Conservation (phyloP, 163 green algal genomes). For the Scenedesmus sp. region DNA sequence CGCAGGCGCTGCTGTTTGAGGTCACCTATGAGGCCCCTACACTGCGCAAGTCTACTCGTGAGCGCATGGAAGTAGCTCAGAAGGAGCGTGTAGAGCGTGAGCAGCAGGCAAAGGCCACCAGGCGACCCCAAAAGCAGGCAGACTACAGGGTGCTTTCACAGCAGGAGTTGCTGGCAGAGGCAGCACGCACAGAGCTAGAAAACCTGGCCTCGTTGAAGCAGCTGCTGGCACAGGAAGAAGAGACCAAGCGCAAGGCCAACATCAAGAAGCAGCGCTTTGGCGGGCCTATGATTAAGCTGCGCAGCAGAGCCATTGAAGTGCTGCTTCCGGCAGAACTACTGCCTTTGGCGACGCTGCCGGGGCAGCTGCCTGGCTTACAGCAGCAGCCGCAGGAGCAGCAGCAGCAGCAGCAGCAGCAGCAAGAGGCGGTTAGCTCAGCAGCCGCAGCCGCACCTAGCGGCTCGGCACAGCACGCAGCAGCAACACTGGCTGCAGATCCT, state of each 20-base stretch:
- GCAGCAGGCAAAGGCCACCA: slow-evolving; percentile 18
- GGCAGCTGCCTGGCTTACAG: neutral
- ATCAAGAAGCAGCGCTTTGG: slow-evolving; percentile 76
- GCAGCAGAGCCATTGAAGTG: slow-evolving; percentile 47
- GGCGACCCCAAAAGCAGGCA: slow-evolving; percentile 16
- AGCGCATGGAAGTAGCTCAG: slow-evolving; percentile 74
- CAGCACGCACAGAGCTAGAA: slow-evolving; percentile 88
- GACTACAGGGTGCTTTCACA: slow-evolving; percentile 71
- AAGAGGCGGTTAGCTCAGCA: neutral
- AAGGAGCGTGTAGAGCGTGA: slow-evolving; percentile 66
- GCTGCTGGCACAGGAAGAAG: slow-evolving; percentile 78
- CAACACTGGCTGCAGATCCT: neutral
- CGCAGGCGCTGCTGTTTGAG: slow-evolving; percentile 28
- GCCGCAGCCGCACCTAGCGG: neutral
- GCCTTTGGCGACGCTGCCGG: neutral
- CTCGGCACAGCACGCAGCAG: neutral
- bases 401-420: neutral
- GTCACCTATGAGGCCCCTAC: slow-evolving; percentile 64
- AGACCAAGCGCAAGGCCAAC: slow-evolving; percentile 81
- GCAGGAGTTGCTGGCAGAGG: slow-evolving; percentile 90
- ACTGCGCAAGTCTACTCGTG: slow-evolving; percentile 79
- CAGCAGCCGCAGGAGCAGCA: neutral
- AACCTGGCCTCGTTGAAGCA: slow-evolving; percentile 81
- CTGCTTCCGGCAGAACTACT: slow-evolving; percentile 2
- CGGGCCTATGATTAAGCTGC: slow-evolving; percentile 79